These are phyloP conservation scores for Calonectria henricotiae DNA, from an alignment of 2,329 filamentous ascomycete genomes.

Conservation along the genomic window DNA sequence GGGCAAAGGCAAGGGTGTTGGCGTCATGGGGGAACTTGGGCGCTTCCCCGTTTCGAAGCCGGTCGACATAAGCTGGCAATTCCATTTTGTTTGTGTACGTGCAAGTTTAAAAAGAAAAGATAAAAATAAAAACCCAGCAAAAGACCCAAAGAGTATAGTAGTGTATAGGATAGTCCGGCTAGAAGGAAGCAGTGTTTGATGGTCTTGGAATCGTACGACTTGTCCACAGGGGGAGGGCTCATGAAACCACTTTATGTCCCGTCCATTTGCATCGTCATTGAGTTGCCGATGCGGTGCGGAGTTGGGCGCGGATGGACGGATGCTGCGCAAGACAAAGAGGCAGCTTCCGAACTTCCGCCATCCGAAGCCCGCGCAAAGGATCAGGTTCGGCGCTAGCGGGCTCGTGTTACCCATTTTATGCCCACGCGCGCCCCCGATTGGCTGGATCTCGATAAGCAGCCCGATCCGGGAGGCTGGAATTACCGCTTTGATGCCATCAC, in stretches of 20 bases:
- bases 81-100: slow-evolving; percentile 55
- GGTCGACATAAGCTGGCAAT: slow-evolving; percentile 58
- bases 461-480: slow-evolving; percentile 16
- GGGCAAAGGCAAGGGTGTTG: slow-evolving; percentile 66
- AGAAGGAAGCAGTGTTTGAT: slow-evolving; percentile 2
- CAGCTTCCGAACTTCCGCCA: slow-evolving; percentile 16
- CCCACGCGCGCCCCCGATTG: background rate
- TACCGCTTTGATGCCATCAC: slow-evolving; percentile 12
- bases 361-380: slow-evolving; percentile 32
- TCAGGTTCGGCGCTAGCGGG: background rate
- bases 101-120: background rate
- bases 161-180: slow-evolving; percentile 2
- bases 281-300: slow-evolving; percentile 21
- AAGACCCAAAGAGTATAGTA: background rate
- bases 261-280: slow-evolving; percentile 26
- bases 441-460: slow-evolving; percentile 10
- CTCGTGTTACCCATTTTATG: slow-evolving; percentile 31
- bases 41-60: slow-evolving; percentile 61
- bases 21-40: slow-evolving; percentile 67
- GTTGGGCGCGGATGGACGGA: slow-evolving; percentile 34
- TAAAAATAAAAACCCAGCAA: no score
- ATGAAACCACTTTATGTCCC: slow-evolving; percentile 53
- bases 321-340: background rate
- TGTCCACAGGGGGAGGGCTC: slow-evolving; percentile 40
- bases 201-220: slow-evolving; percentile 49